Percentiles rank a stretch among this genome's conserved stretches.
These are phyloP conservation scores for Candida awuae DNA, from an alignment of 805 yeast genomes.

Conservation along the genomic window DNA sequence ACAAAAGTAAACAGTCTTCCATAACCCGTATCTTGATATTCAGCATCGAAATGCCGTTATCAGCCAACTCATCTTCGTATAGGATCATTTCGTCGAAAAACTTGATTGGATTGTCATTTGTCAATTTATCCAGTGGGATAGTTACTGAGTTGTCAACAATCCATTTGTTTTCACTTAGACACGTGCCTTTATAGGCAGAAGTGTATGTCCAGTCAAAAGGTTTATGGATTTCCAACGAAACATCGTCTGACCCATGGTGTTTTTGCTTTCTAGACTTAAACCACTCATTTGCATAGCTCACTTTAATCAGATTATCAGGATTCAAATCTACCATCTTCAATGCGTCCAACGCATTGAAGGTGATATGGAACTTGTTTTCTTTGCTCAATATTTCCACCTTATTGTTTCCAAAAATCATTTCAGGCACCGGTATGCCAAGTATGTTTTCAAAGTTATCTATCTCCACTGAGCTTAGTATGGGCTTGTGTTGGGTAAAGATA, in stretches of 20 bases:
- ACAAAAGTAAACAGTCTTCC: constrained; percentile 66
- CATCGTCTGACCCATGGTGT: constrained; percentile 14
- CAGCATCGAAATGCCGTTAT: constrained; percentile 80
- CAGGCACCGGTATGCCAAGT: constrained; percentile 75
- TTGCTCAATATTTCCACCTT: constrained; percentile 36
- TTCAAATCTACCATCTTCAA: constrained; percentile 47
- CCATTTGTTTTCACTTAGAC: constrained; percentile 15
- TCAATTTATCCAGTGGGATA: constrained; percentile 66
- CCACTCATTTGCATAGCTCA: constrained; percentile 88
- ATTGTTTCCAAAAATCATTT: constrained; percentile 93
- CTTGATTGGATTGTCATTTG: constrained; percentile 70
- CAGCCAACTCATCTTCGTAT: constrained; percentile 94
- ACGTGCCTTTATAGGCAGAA: constrained; percentile 64
- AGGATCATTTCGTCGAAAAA: constrained; percentile 84
- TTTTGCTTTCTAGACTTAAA: constrained; percentile 33
- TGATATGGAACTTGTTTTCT: constrained; percentile 30
- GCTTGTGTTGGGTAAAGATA: constrained; percentile 60
- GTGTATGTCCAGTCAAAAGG: constrained; percentile 98
- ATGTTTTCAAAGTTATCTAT: constrained; percentile 58
- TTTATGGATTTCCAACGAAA: constrained; percentile 52
- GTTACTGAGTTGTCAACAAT: constrained; percentile 19
- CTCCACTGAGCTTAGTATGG: constrained; percentile 68
- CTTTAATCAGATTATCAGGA: constrained; percentile 44
- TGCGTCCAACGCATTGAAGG: constrained; percentile 75
- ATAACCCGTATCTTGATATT: constrained; percentile 81